Evolutionary conservation across 148 eudicot species (phyloP).

Genomic region (Pharnaceum exiguum): DNA sequence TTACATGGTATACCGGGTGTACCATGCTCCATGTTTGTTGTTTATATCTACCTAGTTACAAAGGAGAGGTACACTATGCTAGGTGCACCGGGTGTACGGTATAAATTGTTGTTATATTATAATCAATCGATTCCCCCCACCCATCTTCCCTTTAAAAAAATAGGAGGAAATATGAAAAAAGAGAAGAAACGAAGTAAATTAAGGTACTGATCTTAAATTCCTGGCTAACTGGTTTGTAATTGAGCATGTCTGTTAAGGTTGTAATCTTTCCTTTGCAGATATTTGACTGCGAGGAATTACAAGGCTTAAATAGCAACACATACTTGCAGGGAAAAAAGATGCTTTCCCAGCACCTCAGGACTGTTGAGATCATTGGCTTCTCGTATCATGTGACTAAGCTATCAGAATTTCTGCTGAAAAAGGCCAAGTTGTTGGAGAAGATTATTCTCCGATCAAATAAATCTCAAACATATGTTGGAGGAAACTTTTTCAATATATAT

Average conservation of each 20-base stretch:
- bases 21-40: too few species aligned
- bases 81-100: too few species aligned
- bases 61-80: too few species aligned
- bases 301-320: background rate
- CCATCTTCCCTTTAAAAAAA: too few species aligned
- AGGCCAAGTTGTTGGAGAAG: constrained; percentile 7
- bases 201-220: too few species aligned
- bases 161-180: too few species aligned
- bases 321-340: background rate
- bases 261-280: background rate
- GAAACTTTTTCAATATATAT: background rate
- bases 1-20: too few species aligned
- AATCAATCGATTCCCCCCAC: too few species aligned
- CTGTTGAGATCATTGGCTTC: background rate
- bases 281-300: background rate
- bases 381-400: background rate
- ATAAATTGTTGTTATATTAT: too few species aligned
- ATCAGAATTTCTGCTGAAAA: constrained; percentile 6
- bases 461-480: too few species aligned
- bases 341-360: background rate
- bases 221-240: background rate
- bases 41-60: too few species aligned
- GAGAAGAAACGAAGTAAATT: too few species aligned
- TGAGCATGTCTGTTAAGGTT: background rate
- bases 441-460: background rate